Percentiles rank a stretch among this genome's conserved stretches.
phyloP scores from a whole-genome alignment of 1,139 yeast species.

The Candida smagusa region DNA sequence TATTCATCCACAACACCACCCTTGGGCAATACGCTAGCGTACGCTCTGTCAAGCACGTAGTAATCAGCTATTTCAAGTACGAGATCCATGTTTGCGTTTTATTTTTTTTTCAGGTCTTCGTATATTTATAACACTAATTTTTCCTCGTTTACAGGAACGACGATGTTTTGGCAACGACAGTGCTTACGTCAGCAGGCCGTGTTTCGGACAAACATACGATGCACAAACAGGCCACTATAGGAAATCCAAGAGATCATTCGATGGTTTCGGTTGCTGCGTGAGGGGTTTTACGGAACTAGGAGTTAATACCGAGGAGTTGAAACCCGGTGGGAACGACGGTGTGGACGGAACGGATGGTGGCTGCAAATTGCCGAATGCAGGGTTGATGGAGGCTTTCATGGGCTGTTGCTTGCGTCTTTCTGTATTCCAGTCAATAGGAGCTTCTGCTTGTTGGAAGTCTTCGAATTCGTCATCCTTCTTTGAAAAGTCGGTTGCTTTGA shows the following conservation, averaged over 20 bases:
- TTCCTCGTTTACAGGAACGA: constrained; percentile 8
- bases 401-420: constrained; percentile 13
- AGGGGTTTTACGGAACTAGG: constrained; percentile 7
- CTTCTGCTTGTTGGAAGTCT: constrained; percentile 28
- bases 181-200: not conserved
- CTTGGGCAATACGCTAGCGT: constrained; percentile 50
- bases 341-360: constrained; percentile 1
- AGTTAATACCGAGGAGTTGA: constrained; percentile 13
- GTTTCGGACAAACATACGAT: not conserved
- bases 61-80: constrained; percentile 78
- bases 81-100: constrained; percentile 65
- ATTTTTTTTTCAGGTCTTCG: not conserved
- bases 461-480: constrained; percentile 30
- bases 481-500: constrained; percentile 17
- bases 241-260: constrained; percentile 3
- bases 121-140: constrained; percentile 1
- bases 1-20: constrained; percentile 22
- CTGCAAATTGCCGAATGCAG: constrained; percentile 2
- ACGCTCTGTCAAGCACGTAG: constrained; percentile 65
- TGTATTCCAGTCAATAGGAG: constrained; percentile 20
- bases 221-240: not conserved
- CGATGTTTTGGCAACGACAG: not conserved
- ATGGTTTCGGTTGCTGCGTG: constrained; percentile 3
- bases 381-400: constrained; percentile 6
- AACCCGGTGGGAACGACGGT: constrained; percentile 29